A percentile compares a stretch with the other conserved stretches of the same genome.
These are phyloP conservation scores for Cyberlindnera mrakii DNA, from an alignment of 805 yeast species.

Conservation along the genomic window DNA sequence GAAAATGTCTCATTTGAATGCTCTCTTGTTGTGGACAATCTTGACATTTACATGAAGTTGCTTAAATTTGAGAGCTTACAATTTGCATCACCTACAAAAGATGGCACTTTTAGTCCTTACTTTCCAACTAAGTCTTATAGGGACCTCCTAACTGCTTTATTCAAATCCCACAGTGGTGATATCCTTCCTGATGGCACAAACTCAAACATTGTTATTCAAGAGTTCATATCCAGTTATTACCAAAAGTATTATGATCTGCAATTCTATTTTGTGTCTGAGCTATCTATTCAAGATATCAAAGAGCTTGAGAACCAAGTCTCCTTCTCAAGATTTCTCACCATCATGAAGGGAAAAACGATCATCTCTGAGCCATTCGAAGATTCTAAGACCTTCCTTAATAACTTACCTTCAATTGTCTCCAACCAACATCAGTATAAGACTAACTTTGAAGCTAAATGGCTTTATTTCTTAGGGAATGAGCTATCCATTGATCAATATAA, in stretches of 20 bases:
- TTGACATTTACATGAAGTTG: slow-evolving; percentile 50
- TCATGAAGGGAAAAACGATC: slow-evolving; percentile 30
- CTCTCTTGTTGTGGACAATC: slow-evolving; percentile 46
- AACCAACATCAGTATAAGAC: slow-evolving; percentile 45
- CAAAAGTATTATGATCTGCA: slow-evolving; percentile 68
- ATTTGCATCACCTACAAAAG: slow-evolving; percentile 37
- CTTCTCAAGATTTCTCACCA: slow-evolving; percentile 33
- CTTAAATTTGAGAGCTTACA: slow-evolving; percentile 49
- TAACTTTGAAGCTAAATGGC: slow-evolving; percentile 67
- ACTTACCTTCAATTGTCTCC: slow-evolving; percentile 41
- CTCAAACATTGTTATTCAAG: slow-evolving; percentile 42
- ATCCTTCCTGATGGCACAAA: slow-evolving; percentile 40
- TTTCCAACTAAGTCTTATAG: slow-evolving; percentile 56
- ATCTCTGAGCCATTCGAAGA: slow-evolving; percentile 29
- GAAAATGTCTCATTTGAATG: slow-evolving; percentile 32
- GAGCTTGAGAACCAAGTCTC: slow-evolving; percentile 10
- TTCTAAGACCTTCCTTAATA: slow-evolving; percentile 32
- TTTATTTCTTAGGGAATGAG: slow-evolving; percentile 44
- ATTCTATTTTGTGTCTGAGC: slow-evolving; percentile 58
- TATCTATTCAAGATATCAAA: slow-evolving; percentile 24
- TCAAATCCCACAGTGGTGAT: slow-evolving; percentile 32
- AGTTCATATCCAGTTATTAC: slow-evolving; percentile 53
- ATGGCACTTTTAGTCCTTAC: slow-evolving; percentile 35
- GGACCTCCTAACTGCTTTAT: slow-evolving; percentile 32
- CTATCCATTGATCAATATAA: slow-evolving; percentile 55